Percentiles rank a stretch among this genome's conserved stretches.
Evolutionary conservation across 345 rosid species (phyloP).

Genomic region (Brassica incana): DNA sequence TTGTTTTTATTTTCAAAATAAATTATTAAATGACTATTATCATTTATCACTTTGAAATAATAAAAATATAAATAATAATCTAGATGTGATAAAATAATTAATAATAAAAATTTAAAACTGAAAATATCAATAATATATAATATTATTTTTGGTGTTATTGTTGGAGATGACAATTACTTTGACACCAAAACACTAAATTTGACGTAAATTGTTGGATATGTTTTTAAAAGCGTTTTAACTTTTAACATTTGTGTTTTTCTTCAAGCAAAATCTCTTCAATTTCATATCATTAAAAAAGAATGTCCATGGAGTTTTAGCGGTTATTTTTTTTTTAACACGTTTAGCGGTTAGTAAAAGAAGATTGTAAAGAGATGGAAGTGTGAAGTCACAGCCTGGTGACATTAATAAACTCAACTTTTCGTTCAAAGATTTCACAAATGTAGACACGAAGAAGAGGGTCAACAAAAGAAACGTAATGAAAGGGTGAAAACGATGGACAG

Average conservation of each 20-base stretch:
- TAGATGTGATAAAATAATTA: too few relatives aligned
- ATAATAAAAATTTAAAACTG: too few relatives aligned
- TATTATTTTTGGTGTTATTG: too few relatives aligned
- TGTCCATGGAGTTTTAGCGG: background rate
- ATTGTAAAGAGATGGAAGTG: background rate
- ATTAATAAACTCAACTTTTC: background rate
- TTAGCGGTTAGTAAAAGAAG: background rate
- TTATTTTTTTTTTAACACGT: background rate
- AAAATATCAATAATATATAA: too few relatives aligned
- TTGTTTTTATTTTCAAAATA: too few relatives aligned
- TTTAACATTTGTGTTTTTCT: background rate
- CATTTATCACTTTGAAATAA: too few relatives aligned
- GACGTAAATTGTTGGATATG: too few relatives aligned
- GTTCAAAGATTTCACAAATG: background rate
- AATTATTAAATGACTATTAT: too few relatives aligned
- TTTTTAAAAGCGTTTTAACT: background rate
- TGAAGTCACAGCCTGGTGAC: constrained; percentile 8
- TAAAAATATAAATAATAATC: too few relatives aligned
- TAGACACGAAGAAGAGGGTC: constrained; percentile 25
- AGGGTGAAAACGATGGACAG: constrained; percentile 27
- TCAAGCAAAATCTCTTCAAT: background rate
- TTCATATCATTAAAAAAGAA: background rate
- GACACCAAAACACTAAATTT: too few relatives aligned
- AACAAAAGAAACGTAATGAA: constrained; percentile 32
- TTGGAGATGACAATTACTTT: too few relatives aligned